Percentiles rank a stretch among this genome's conserved stretches.
Evolutionary conservation across 768 basidiomycete species (phyloP).

Genomic region (Termitomyces sp.): DNA sequence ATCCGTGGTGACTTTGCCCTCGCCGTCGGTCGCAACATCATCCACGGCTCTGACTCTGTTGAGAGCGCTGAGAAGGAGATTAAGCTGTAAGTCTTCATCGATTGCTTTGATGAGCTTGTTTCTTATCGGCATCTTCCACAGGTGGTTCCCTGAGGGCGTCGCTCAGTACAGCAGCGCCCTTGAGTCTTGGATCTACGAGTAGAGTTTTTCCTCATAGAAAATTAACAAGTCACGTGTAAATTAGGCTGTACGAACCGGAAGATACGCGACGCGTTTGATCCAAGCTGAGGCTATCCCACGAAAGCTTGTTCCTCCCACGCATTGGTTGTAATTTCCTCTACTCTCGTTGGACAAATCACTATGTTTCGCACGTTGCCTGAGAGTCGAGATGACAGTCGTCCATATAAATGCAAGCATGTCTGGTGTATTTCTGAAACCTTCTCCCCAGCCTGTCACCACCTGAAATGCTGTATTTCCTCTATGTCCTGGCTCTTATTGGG

Average conservation of each 20-base stretch:
- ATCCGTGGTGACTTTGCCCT: constrained; percentile 96
- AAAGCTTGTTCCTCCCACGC: constrained; percentile 6
- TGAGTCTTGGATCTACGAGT: constrained; percentile 81
- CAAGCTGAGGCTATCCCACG: constrained; percentile 13
- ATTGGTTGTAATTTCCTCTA: constrained; percentile 16
- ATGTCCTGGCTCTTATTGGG: constrained; percentile 11
- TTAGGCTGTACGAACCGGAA: background rate
- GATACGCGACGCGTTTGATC: constrained; percentile 1
- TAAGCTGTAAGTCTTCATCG: constrained; percentile 56
- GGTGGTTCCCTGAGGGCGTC: constrained; percentile 91
- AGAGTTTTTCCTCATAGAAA: constrained; percentile 22
- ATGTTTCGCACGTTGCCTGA: constrained; percentile 12
- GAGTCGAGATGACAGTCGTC: background rate
- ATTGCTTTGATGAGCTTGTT: background rate
- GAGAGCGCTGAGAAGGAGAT: constrained; percentile 96
- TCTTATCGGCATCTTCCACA: constrained; percentile 24
- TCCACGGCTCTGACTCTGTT: constrained; percentile 87
- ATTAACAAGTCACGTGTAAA: constrained; percentile 15
- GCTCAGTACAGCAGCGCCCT: constrained; percentile 65
- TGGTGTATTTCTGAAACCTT: background rate
- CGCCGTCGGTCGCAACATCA: constrained; percentile 92
- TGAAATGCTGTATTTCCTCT: constrained; percentile 12
- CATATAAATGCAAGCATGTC: constrained; percentile 4
- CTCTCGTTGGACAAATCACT: constrained; percentile 19
- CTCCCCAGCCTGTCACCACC: background rate